Evolutionary conservation across 352 stramenopile species (phyloP).

Genomic region (Globisporangium spiculum): DNA sequence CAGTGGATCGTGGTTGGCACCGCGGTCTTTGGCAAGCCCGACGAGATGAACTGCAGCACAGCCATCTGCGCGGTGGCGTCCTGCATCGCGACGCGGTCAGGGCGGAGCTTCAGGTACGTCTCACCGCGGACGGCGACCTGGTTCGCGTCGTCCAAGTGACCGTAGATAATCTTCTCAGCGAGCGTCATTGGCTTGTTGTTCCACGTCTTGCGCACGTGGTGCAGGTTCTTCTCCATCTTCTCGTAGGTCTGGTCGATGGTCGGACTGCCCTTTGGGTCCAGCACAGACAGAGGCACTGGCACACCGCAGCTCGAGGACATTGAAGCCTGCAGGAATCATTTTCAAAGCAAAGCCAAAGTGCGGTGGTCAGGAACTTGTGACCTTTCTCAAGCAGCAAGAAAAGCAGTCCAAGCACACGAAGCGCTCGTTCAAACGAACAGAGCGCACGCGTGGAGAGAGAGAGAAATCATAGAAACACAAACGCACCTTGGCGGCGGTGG

Average conservation of each 20-base stretch:
- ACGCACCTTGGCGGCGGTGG: slow-evolving; percentile 56
- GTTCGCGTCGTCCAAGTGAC: slow-evolving; percentile 89
- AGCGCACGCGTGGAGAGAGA: not conserved
- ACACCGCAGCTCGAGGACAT: slow-evolving; percentile 76
- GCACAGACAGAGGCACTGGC: slow-evolving; percentile 80
- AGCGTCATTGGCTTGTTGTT: slow-evolving; percentile 90
- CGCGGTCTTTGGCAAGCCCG: slow-evolving; percentile 89
- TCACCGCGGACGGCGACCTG: slow-evolving; percentile 82
- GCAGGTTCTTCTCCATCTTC: slow-evolving; percentile 90
- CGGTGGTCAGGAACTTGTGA: slow-evolving; percentile 12
- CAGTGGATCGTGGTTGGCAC: slow-evolving; percentile 94
- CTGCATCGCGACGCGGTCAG: slow-evolving; percentile 93
- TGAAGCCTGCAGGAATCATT: slow-evolving; percentile 31
- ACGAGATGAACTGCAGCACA: slow-evolving; percentile 95
- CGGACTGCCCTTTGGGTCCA: slow-evolving; percentile 88
- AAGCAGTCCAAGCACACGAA: not conserved
- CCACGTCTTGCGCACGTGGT: slow-evolving; percentile 87
- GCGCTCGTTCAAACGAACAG: not conserved
- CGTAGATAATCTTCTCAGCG: slow-evolving; percentile 94
- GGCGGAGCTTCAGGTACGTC: slow-evolving; percentile 92
- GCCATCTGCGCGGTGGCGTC: slow-evolving; percentile 94
- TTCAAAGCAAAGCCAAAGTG: slow-evolving; percentile 11
- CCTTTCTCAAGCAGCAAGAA: not conserved
- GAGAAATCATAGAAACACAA: not conserved
- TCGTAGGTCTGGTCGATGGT: slow-evolving; percentile 93